phyloP scores from a whole-genome alignment of 1,139 yeast species.

The Zygotorulaspora mrakii region DNA sequence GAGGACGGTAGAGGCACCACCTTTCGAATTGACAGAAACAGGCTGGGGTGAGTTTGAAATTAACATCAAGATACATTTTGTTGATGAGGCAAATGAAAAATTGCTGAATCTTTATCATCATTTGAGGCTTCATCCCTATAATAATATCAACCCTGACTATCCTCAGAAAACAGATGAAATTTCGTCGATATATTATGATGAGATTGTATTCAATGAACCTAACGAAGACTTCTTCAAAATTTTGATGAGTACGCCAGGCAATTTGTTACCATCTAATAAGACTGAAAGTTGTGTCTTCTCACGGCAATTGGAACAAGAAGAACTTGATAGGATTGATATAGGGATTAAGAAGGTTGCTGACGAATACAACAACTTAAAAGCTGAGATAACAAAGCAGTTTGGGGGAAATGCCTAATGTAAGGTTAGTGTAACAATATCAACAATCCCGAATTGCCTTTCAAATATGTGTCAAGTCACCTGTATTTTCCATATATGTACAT shows the following conservation, averaged over 20 bases:
- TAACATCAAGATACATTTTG: conserved; percentile 79
- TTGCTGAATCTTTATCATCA: conserved; percentile 84
- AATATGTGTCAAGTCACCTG: no score
- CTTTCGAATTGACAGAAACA: conserved; percentile 92
- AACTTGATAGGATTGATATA: conserved; percentile 65
- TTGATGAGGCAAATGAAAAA: conserved; percentile 83
- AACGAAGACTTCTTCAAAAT: conserved; percentile 77
- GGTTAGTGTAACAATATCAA: no score
- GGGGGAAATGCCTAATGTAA: conserved; percentile 31
- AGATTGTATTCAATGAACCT: conserved; percentile 92
- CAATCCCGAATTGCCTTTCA: no score
- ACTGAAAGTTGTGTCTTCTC: conserved; percentile 46
- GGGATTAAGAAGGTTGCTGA: conserved; percentile 61
- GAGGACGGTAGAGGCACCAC: conserved; percentile 81
- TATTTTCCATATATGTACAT: no score
- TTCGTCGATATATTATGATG: conserved; percentile 78
- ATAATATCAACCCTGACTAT: conserved; percentile 11
- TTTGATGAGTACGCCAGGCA: conserved; percentile 72
- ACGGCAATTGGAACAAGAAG: conserved; percentile 67
- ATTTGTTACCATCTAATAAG: conserved; percentile 61
- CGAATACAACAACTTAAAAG: conserved; percentile 52
- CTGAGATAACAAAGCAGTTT: conserved; percentile 51
- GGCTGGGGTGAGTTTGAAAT: conserved; percentile 99
- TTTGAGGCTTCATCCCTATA: conserved; percentile 83
- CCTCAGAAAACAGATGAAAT: conserved; percentile 40